Evolutionary conservation across 2,329 filamentous ascomycete genomes (phyloP), one percentile per base, ranked within the genome.

Genomic region (Apiospora sp.): DNA sequence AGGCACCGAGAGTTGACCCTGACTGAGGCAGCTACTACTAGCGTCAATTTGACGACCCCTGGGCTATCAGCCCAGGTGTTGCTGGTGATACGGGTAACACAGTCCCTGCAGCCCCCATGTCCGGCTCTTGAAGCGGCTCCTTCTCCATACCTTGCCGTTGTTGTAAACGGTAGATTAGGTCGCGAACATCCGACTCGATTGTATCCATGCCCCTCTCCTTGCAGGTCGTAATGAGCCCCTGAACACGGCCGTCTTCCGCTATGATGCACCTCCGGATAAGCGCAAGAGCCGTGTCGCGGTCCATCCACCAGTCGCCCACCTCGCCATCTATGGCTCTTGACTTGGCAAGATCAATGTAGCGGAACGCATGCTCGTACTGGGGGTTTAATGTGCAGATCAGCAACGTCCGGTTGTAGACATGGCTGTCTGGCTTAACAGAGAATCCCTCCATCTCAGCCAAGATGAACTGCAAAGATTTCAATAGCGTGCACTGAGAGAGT

Each of bases 401-500:
- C 41, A 85, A 77, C 6, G 83, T 69, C 69, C 77, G 75, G 71
- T 84, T 77, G 54, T 82, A 78, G 22, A 79, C 80, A 34, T 71
- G 58, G 43, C 71, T 69, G 43, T 79, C 78, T 1, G 81, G 80
- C 69, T 75, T 76, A 13, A 85, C 73, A 22, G 73, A 76, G 72
- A 83, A 82, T 14, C 78, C 76, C 37, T 80, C 73, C 82, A 85
- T 84, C 78, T 85, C 84, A 4, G 78, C 75, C 5, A 79, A 67
- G 16, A 85, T 64, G 73, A 83, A 83, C 41, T 78, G 77, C 73
- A 81, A 79, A 19, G 78, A 78, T 69, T 78, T 79, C 51, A 69
- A 73, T 46, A 73, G 69, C 13, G 71, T 79, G 77, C 81, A 77
- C 58, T 77, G 64, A n/a, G 68, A 71, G 14, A 84, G 76, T 30